Percentiles rank a stretch among this genome's conserved stretches.
Conservation (phyloP, 2,329 filamentous ascomycete genomes). For the Beauveria caledonica region DNA sequence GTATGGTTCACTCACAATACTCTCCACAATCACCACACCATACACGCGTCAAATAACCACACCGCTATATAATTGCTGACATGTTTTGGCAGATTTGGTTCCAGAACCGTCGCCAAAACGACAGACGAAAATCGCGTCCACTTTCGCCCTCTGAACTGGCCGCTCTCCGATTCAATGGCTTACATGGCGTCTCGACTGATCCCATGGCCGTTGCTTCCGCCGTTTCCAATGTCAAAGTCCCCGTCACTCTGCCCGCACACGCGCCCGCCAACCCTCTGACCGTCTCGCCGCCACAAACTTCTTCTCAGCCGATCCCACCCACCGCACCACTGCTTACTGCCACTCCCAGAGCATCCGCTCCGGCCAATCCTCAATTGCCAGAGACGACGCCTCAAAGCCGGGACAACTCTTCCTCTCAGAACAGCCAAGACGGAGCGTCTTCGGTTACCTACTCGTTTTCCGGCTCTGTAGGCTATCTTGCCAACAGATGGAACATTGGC, state of each 20-base stretch:
- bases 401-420: constrained; percentile 21
- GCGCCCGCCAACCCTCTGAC: constrained; percentile 13
- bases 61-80: not conserved
- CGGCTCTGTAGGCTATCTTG: constrained; percentile 40
- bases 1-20: constrained; percentile 42
- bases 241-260: constrained; percentile 22
- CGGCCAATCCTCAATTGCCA: not conserved
- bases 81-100: constrained; percentile 76
- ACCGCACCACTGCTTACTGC: constrained; percentile 13
- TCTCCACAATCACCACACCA: not conserved
- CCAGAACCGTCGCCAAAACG: constrained; percentile 89
- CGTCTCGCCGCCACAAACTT: not conserved
- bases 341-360: constrained; percentile 6
- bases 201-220: constrained; percentile 23
- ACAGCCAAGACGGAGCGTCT: constrained; percentile 20
- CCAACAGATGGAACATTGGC: constrained; percentile 49
- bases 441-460: constrained; percentile 33
- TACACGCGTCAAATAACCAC: not conserved
- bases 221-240: constrained; percentile 17
- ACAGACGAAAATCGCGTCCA: constrained; percentile 79
- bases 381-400: constrained; percentile 20
- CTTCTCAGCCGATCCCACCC: not conserved
- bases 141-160: constrained; percentile 70
- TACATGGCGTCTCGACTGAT: constrained; percentile 44
- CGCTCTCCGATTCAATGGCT: constrained; percentile 46